Base-by-base conservation (phyloP, 148 eudicot species). In the Salicornia ramosissima region DNA sequence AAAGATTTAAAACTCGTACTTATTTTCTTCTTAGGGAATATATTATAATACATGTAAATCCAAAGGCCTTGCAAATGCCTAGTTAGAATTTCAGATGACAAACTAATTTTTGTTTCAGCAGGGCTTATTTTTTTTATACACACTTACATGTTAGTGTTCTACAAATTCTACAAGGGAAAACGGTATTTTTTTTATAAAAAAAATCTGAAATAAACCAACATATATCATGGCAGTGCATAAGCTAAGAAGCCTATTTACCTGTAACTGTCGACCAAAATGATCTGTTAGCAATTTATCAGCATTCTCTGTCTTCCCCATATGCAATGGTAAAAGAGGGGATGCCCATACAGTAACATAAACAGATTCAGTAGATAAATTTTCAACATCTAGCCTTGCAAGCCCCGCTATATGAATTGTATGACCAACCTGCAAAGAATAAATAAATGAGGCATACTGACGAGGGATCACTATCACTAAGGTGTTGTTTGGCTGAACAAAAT, bases 291-390 rank as follows among this genome's bases (percentile, higher is more conserved):
- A 79, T 36, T 71, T 79, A 63, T 65, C 71, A 30, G 82, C 87
- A 68, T 84, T 86, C 73, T 90, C 96, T 57, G 91, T 90, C 81
- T 77, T 94, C 30, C 96, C 97, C 99, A 94, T 94, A 77, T 94
- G 97, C 60, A 94, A 77, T 28, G 99, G 97, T 67, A 94, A 82
- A 71, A 80, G 59, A 56, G 83, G 90, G 64, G 99, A 94, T 56
- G 97, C 92, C 96, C 99, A 94, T 14, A 94, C 91, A 25, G 99
- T 90, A 74, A 94, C 73, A 78, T 94, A 94, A 46, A 87, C 59
- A 31, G 99, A 83, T 82, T 86, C 97, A 46, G 76, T 85, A 30
- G 93, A 83, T 50, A 80, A 71, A 42, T 83, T 82, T 71, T 94
- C 92, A 60, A 94, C 30, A 70, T 90, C 99, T 75, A 94, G 75